Base-by-base conservation (phyloP, 2,329 filamentous ascomycete species). In the Verticillium klebahnii region DNA sequence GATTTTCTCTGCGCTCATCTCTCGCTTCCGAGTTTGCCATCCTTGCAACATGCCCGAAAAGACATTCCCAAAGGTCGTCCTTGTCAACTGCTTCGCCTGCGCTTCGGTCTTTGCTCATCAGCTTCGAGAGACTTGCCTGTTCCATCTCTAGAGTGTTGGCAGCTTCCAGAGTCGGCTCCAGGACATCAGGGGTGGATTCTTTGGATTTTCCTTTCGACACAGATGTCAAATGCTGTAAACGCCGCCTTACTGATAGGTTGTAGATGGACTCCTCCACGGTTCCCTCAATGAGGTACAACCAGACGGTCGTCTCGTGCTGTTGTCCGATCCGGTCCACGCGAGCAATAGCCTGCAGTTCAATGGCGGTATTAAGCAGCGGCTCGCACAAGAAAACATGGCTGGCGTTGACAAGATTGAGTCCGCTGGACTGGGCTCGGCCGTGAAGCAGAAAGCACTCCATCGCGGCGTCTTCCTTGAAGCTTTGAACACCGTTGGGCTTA, bases 271-370 rank as follows among this genome's bases (percentile, higher is more conserved):
- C 90, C 71, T 99, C 95, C 0, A 98, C 92, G 0, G 94, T 96
- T 59, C 90, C 91, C 17, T 89, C 87, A n/a, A 97, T 85, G 2
- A 98, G 83, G 72, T 98, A 98, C 74, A 97, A 89, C 90, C 93
- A 98, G 1, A 98, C 93, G 0, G 92, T 97, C 0, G 95, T 99
- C 66, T 91, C 84, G 59, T 91, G 87, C 65, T 89, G 83, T 75
- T 98, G 95, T 0, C 95, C 95, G 65, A 99, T 99, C 39, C 95
- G 87, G 72, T 99, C 93, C 1, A 99, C 93, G 61, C 95, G 89
- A 1, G 94, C 93, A 70, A 98, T 96, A 15, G 93, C 94, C 74
- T 99, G 95, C 11, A 98, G 82, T 74, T 98, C 95, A 17, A 99
- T 86, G 0, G 93, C 93, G 0, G 94, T 94, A 71, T 98, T 97